Evolutionary conservation across 192 early-diverging fungal genomes (phyloP), one percentile per base, ranked within the genome.

Genomic region (Obelidium mucronatum): DNA sequence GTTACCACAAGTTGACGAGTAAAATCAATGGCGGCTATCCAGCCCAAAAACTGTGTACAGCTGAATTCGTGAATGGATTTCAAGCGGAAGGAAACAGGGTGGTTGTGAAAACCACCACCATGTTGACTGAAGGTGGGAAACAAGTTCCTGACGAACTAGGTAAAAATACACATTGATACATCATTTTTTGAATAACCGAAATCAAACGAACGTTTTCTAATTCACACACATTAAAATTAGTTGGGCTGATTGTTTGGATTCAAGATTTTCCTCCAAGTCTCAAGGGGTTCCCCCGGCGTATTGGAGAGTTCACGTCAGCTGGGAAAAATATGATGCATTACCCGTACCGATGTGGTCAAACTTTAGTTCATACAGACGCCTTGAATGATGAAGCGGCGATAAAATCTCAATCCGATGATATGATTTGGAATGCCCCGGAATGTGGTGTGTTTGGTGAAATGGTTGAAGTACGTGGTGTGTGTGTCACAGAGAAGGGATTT

Each of bases 191-290:
- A 15, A 52, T 15, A 15, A 52, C 13, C 13, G 13, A 52, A 52
- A 60, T 60, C 8, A n/a, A n/a, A n/a, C n/a, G n/a, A n/a, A 26
- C 33, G 17, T 60, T 26, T 31, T 60, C 26, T 22, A 17, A 13
- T 31, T 60, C 33, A n/a, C n/a, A n/a, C n/a, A n/a, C n/a, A n/a
- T 26, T 5, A 13, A 28, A 17, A 13, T 51, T 73, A 34, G 54
- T 79, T 39, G 78, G 78, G n/a, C 35, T 79, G 60, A 76, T 79
- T 72, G 70, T 79, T n/a, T 79, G 78, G 78, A 48, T 77, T n/a
- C 78, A 79, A 51, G 60, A 62, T 44, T 63, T 30, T 33, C 55
- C 67, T 11, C 64, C 64, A 31, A 51, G 33, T 28, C 17, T 37
- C 4, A 26, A 24, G 15, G 53, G 53, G 13, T 15, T 17, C 48